These are phyloP conservation scores for Termitomyces titanicus DNA, from an alignment of 768 basidiomycete genomes.

Conservation along the genomic window DNA sequence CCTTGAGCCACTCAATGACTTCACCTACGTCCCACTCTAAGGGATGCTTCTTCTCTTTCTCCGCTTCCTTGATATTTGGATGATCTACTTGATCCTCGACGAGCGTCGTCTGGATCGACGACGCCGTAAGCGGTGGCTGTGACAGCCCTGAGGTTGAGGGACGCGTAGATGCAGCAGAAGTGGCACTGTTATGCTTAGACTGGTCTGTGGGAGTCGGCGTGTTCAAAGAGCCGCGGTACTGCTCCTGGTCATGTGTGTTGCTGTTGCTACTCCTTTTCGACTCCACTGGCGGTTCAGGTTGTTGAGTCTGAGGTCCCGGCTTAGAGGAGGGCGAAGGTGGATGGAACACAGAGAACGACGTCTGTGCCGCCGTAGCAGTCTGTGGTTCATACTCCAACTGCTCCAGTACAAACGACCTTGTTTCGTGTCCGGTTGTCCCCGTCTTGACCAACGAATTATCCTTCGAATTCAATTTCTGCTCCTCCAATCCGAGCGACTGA, in stretches of 20 bases:
- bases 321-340: conserved; percentile 12
- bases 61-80: conserved; percentile 1
- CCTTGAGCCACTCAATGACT: conserved; percentile 84
- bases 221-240: conserved; percentile 26
- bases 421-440: neutral
- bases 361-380: conserved; percentile 35
- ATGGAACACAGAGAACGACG: conserved; percentile 24
- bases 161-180: conserved; percentile 11
- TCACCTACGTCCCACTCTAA: conserved; percentile 85
- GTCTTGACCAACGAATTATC: neutral
- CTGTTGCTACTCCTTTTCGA: neutral
- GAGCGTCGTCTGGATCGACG: neutral
- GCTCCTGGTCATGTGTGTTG: conserved; percentile 17
- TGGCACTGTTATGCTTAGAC: conserved; percentile 42
- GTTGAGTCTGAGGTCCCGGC: neutral
- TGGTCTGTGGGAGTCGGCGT: conserved; percentile 14
- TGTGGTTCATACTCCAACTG: conserved; percentile 27
- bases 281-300: neutral
- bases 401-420: conserved; percentile 15
- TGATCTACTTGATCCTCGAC: neutral
- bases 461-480: neutral
- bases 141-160: conserved; percentile 8
- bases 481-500: neutral
- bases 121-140: conserved; percentile 12
- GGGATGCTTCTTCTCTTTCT: conserved; percentile 42